Conservation (phyloP, 306 rosid genomes). For the Lathyrus sativus region DNA sequence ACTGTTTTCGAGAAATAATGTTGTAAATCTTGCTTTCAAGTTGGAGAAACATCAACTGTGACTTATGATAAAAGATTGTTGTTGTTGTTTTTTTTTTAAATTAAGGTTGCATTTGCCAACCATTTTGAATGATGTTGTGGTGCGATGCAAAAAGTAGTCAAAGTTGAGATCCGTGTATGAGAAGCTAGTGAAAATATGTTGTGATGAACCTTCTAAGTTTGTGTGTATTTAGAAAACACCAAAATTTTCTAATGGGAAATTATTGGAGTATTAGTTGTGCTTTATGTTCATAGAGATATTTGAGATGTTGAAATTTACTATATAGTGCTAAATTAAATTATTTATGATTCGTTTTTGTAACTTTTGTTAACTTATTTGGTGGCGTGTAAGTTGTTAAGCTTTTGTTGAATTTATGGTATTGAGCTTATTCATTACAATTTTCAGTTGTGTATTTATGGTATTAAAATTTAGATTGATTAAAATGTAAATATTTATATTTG, state of each 20-base stretch:
- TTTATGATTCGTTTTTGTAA: too few species aligned
- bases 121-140: constrained; percentile 55
- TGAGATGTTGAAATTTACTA: too few species aligned
- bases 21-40: constrained; percentile 32
- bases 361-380: too few species aligned
- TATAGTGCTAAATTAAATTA: too few species aligned
- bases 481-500: too few species aligned
- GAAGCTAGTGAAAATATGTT: neutral
- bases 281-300: too few species aligned
- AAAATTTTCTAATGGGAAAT: neutral
- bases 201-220: neutral
- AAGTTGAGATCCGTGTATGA: constrained; percentile 38
- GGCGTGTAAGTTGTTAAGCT: too few species aligned
- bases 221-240: neutral
- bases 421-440: too few species aligned
- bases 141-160: constrained; percentile 52
- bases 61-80: constrained; percentile 25
- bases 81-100: constrained; percentile 27
- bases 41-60: constrained; percentile 43
- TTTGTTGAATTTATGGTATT: too few species aligned
- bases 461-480: too few species aligned
- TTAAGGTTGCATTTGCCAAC: constrained; percentile 48
- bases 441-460: too few species aligned
- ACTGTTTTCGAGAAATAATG: constrained; percentile 17
- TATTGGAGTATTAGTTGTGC: too few species aligned